Percentiles rank a stretch among this genome's conserved stretches.
phyloP scores from a whole-genome alignment of 1,284 basidiomycete genomes.

The Stygiomarasmius scandens region DNA sequence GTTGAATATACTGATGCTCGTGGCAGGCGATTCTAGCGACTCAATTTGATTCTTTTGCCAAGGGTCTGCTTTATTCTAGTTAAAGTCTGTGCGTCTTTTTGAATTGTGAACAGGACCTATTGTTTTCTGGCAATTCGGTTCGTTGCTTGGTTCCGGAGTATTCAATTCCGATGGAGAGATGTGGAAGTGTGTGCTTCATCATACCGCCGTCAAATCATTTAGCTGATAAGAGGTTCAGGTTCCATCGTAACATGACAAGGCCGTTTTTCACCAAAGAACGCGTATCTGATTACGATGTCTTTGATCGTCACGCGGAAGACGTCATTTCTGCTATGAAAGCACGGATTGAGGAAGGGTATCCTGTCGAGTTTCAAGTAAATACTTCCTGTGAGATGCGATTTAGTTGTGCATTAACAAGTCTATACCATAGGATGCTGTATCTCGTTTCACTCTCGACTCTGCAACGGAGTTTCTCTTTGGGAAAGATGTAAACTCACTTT shows the following conservation, averaged over 20 bases:
- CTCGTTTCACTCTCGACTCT: slow-evolving; percentile 48
- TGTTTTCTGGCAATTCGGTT: too few species aligned
- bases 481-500: slow-evolving; percentile 37
- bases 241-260: slow-evolving; percentile 15
- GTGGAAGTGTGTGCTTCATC: slow-evolving; percentile 37
- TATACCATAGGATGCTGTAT: slow-evolving; percentile 35
- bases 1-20: slow-evolving; percentile 2
- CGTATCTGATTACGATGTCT: slow-evolving; percentile 53
- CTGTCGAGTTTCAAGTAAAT: slow-evolving; percentile 53
- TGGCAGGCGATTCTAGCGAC: too few species aligned
- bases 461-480: slow-evolving; percentile 47
- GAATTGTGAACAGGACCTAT: too few species aligned
- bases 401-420: not conserved
- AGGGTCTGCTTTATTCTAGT: too few species aligned
- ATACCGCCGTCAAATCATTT: not conserved
- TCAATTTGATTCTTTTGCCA: too few species aligned
- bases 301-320: slow-evolving; percentile 43
- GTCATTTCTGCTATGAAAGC: slow-evolving; percentile 39
- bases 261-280: slow-evolving; percentile 46
- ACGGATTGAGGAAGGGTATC: slow-evolving; percentile 42
- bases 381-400: too few species aligned
- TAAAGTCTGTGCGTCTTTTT: too few species aligned
- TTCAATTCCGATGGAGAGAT: too few species aligned
- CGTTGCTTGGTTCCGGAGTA: too few species aligned
- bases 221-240: slow-evolving; percentile 18